Conservation (phyloP, 345 rosid species). For the Euphorbia tirucalli region DNA sequence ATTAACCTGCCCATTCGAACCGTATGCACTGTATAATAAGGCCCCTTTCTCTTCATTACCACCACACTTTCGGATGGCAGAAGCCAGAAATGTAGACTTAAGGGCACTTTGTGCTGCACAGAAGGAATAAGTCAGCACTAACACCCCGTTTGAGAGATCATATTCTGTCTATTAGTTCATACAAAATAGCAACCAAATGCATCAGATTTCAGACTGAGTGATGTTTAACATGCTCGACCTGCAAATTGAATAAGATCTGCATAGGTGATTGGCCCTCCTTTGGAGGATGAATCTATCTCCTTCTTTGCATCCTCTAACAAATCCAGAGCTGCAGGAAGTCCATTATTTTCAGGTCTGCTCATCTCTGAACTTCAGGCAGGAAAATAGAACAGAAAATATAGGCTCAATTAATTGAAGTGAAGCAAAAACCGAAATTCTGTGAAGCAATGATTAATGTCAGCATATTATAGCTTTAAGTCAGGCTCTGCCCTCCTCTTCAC, state of each 20-base stretch:
- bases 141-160: neutral
- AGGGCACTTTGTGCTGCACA: constrained; percentile 66
- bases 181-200: neutral
- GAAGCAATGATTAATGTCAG: too few species aligned
- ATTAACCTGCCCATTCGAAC: constrained; percentile 83
- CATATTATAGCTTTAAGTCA: too few species aligned
- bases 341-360: constrained; percentile 79
- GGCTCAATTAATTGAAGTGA: constrained; percentile 1
- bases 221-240: constrained; percentile 53
- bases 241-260: constrained; percentile 80
- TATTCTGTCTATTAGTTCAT: neutral
- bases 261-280: constrained; percentile 85
- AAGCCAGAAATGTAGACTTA: constrained; percentile 73
- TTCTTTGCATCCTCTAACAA: constrained; percentile 61
- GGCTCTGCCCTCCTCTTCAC: too few species aligned
- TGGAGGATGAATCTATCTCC: constrained; percentile 77
- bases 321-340: constrained; percentile 61
- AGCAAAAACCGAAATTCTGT: too few species aligned
- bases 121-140: constrained; percentile 4
- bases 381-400: constrained; percentile 19
- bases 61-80: constrained; percentile 89
- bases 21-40: constrained; percentile 69
- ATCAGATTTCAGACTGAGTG: constrained; percentile 2
- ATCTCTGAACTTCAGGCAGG: constrained; percentile 85
- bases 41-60: constrained; percentile 87